Base-by-base conservation (phyloP, 2,329 filamentous ascomycete genomes). In the Aspergillus floridensis region DNA sequence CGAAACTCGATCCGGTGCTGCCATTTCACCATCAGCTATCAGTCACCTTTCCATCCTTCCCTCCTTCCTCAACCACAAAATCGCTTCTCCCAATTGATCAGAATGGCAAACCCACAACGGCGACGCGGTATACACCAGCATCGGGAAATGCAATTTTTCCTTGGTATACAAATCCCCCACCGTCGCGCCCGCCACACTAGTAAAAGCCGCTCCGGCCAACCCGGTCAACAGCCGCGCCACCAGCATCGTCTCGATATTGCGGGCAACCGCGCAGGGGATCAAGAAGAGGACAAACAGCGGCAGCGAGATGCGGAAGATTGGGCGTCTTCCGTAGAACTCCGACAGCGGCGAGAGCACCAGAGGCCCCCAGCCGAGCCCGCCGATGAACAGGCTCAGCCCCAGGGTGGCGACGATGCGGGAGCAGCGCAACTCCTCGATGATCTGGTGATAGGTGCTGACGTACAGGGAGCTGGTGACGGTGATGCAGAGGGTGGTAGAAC, bases 301-400 rank as follows among this genome's bases (percentile, higher is more conserved):
- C 75, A 91, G 93, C 0, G 89, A 88, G 24, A 82, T 77, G 26
- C 95, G 80, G 72, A 93, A 96, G 67, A 96, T 89, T 16, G 88
- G 89, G 26, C 91, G 80, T 8, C 91, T 84, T 47, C 91, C 92
- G 72, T 91, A 93, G 74, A 95, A 93, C 75, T 86, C 61, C 7
- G 56, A 59, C 32, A 63, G 26, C 69, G 50, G 53, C 12, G 59
- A 46, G 10, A 54, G 58, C 5, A 57, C 24, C 38, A 63, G 16
- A 0, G 58, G 60, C 8, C 72, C 73, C 61, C 53, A 31, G 4
- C 53, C 38, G 10, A 59, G 53, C 16, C 92, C 92, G 29, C 91
- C 53, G 19, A 55, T 55, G 19, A 32, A 55, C 21, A 48, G 47
- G 19, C 53, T 55, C 12, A 55, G 29, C 19, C 53, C 53, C 22